Evolutionary conservation across 2,329 filamentous ascomycete genomes (phyloP).

Genomic region (Fusarium verrucosum): DNA sequence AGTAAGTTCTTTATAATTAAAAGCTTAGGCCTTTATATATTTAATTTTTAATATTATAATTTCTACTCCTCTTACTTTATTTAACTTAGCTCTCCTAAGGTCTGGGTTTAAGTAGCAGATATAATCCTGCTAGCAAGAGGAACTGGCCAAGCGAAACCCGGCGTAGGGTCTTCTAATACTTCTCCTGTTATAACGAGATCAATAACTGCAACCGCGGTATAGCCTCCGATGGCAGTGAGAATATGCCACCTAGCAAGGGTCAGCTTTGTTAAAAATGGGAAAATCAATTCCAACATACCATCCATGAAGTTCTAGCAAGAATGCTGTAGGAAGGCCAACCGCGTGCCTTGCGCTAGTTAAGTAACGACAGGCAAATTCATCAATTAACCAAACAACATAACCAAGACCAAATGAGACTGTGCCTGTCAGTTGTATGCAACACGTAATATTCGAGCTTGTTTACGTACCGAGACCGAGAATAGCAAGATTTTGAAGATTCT

Average conservation of each 20-base stretch:
- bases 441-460: fast-evolving
- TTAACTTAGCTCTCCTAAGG: too few relatives aligned
- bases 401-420: conserved; percentile 50
- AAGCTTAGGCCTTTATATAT: too few relatives aligned
- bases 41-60: too few relatives aligned
- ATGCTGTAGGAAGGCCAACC: conserved; percentile 51
- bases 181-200: conserved; percentile 51
- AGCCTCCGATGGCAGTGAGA: conserved; percentile 54
- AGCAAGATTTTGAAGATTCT: conserved; percentile 32
- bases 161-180: conserved; percentile 43
- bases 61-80: too few relatives aligned
- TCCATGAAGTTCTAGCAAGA: conserved; percentile 54
- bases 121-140: conserved; percentile 36
- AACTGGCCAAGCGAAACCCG: conserved; percentile 50
- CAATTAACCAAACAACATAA: conserved; percentile 53
- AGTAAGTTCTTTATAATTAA: too few relatives aligned
- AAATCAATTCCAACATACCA: conserved; percentile 44
- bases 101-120: too few relatives aligned
- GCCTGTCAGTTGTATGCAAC: neutral
- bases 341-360: conserved; percentile 43
- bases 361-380: conserved; percentile 48
- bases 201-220: conserved; percentile 51
- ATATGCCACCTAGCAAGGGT: conserved; percentile 51
- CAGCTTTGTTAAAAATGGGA: neutral
- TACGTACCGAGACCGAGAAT: conserved; percentile 34